A percentile compares a stretch with the other conserved stretches of the same genome.
These are phyloP conservation scores for Amphirosellinia nigrospora DNA, from an alignment of 495 filamentous ascomycete genomes.

Conservation along the genomic window DNA sequence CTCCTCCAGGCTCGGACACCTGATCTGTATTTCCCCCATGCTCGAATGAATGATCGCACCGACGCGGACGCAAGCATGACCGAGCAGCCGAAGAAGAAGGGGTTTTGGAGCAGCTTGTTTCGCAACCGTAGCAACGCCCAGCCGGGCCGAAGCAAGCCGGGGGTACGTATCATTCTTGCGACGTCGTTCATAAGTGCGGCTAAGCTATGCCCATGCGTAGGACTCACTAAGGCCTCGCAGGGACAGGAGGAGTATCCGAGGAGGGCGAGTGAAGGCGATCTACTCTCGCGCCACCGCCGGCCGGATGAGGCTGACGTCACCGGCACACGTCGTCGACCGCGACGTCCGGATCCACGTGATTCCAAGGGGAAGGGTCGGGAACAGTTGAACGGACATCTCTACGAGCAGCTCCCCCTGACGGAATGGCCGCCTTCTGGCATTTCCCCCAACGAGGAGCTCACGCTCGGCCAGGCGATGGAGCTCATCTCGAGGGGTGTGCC, in stretches of 20 bases:
- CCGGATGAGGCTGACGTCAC: conserved; percentile 26
- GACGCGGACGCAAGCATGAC: conserved; percentile 33
- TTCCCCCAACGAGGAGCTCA: conserved; percentile 49
- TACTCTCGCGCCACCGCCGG: conserved; percentile 30
- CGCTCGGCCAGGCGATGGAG: conserved; percentile 53
- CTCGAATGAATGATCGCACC: conserved; percentile 22
- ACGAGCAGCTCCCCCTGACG: conserved; percentile 48
- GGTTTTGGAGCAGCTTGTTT: conserved; percentile 46
- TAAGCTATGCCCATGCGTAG: conserved; percentile 24
- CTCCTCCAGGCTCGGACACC: conserved; percentile 25
- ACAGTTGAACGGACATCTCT: conserved; percentile 36
- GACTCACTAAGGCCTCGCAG: conserved; percentile 30
- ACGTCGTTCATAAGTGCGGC: conserved; percentile 1
- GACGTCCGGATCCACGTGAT: conserved; percentile 45
- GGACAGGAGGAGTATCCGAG: conserved; percentile 34
- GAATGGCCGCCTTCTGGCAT: conserved; percentile 56
- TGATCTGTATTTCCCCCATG: conserved; percentile 28
- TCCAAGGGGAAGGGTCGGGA: conserved; percentile 54
- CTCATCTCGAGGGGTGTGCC: conserved; percentile 55
- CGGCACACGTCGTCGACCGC: conserved; percentile 46
- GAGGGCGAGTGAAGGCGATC: conserved; percentile 41
- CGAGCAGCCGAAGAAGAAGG: conserved; percentile 44
- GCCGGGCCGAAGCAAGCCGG: conserved; percentile 36
- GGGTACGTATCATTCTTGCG: conserved; percentile 37
- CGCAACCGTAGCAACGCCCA: conserved; percentile 44